Conservation (phyloP, 345 rosid species). For the Iberis pinnata region DNA sequence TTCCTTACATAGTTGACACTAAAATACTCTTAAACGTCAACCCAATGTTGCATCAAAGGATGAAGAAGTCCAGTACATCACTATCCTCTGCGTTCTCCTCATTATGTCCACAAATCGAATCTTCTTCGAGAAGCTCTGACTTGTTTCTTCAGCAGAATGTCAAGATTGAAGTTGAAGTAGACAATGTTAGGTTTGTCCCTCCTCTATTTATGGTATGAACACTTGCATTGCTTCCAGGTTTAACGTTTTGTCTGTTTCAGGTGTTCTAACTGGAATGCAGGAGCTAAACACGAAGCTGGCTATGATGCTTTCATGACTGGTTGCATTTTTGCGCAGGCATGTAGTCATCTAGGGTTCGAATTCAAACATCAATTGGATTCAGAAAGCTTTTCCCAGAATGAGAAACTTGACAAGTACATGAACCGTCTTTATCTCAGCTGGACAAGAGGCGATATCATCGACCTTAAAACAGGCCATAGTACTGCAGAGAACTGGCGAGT, state of each 20-base stretch:
- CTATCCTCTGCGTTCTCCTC: conserved; percentile 61
- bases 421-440: conserved; percentile 82
- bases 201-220: conserved; percentile 9
- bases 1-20: conserved; percentile 76
- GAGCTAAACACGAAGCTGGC: conserved; percentile 95
- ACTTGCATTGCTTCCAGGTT: not conserved
- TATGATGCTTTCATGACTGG: conserved; percentile 99
- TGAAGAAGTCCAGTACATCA: conserved; percentile 68
- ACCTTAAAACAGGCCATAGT: conserved; percentile 49
- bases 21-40: conserved; percentile 70
- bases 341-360: conserved; percentile 66
- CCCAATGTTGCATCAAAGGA: conserved; percentile 38
- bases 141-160: conserved; percentile 33
- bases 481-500: conserved; percentile 33
- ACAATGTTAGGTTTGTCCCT: conserved; percentile 56
- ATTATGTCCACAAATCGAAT: conserved; percentile 65
- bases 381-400: conserved; percentile 39
- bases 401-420: conserved; percentile 54
- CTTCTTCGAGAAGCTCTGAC: conserved; percentile 32
- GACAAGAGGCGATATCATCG: conserved; percentile 58
- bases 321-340: conserved; percentile 79
- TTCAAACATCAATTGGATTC: conserved; percentile 40
- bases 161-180: conserved; percentile 74
- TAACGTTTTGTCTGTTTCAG: conserved; percentile 36
- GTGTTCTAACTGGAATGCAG: conserved; percentile 66